phyloP scores from a whole-genome alignment of 768 basidiomycete species.

The Phanerochaete sordida region DNA sequence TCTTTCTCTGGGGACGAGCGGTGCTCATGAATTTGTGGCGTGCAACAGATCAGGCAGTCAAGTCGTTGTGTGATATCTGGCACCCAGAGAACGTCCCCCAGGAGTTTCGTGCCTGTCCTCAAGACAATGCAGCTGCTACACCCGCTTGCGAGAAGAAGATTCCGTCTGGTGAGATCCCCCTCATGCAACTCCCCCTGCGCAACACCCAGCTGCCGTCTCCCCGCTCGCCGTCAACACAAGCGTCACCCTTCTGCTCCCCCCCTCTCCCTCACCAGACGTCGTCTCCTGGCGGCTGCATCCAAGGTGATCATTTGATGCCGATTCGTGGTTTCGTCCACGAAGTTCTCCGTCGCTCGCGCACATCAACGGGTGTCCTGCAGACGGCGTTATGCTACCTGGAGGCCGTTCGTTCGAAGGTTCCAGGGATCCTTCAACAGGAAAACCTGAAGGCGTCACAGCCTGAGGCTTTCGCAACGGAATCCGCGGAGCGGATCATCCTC shows the following conservation, averaged over 20 bases:
- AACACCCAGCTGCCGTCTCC: conserved; percentile 52
- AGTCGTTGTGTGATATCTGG: conserved; percentile 78
- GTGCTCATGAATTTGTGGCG: not conserved
- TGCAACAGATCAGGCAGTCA: conserved; percentile 70
- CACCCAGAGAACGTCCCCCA: conserved; percentile 68
- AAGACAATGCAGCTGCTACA: not conserved
- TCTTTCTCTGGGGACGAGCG: not conserved
- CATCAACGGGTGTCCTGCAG: conserved; percentile 79
- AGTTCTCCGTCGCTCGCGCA: conserved; percentile 81
- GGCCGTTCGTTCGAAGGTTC: conserved; percentile 69
- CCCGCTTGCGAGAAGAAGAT: conserved; percentile 14
- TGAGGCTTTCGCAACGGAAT: conserved; percentile 30
- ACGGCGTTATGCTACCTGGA: conserved; percentile 87
- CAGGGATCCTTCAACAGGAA: conserved; percentile 50
- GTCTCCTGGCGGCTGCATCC: conserved; percentile 18
- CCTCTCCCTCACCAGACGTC: conserved; percentile 18
- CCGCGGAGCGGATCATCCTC: conserved; percentile 6
- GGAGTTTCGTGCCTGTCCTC: conserved; percentile 36
- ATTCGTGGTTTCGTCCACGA: conserved; percentile 84
- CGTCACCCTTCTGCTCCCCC: conserved; percentile 29
- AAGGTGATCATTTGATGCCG: conserved; percentile 42
- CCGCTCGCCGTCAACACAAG: conserved; percentile 45
- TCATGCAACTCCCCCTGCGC: conserved; percentile 17
- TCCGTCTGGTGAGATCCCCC: conserved; percentile 29
- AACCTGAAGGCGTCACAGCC: conserved; percentile 37